Base-by-base conservation (phyloP, 2,329 filamentous ascomycete species). In the Fusarium sp. region DNA sequence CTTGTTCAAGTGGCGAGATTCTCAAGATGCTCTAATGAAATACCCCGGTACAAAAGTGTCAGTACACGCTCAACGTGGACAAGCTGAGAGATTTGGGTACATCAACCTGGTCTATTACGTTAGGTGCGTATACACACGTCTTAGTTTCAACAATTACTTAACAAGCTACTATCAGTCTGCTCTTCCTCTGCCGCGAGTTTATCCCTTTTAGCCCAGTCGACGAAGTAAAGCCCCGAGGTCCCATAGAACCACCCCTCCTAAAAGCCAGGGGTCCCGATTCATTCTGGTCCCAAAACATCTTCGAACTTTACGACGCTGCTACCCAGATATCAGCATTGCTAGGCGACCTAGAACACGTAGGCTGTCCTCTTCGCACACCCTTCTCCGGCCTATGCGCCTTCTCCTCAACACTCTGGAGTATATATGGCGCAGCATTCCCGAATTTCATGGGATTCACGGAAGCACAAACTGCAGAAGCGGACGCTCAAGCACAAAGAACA, bases 41-140 rank as follows among this genome's bases (percentile, higher is more conserved):
- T 75, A 75, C 31, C 73, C 73, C 7, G 68, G 55, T 5, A 71
- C 71, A 0, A 75, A 68, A 1, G 66, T 70, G 0, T 73, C 72
- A 0, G 66, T 72, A 4, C 73, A 75, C 53, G 70, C 73, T 3
- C 73, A 75, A 42, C 46, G 71, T 3, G 69, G 72, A 17, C 73
- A 74, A 5, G 73, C 69, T 2, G 73, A 75, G 50, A 65, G 55
- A 14, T 75, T 75, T 34, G 73, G 72, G 3, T 72, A 73, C 15
- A 58, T 75, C 22, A 75, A 74, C 28, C 22, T 75, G 9, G 68
- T 75, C 0, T 75, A 75, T 60, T 75, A 75, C 33, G 44, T 75
- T 36, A 73, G 71, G 73, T 74, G 18, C 53, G 44, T 6, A 3
- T 0, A 11, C 2, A 3, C 1, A 0, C 0, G 1, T 24, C 9